phyloP scores from a whole-genome alignment of 163 green algal genomes.

The Chlamydomonas reinhardtii region DNA sequence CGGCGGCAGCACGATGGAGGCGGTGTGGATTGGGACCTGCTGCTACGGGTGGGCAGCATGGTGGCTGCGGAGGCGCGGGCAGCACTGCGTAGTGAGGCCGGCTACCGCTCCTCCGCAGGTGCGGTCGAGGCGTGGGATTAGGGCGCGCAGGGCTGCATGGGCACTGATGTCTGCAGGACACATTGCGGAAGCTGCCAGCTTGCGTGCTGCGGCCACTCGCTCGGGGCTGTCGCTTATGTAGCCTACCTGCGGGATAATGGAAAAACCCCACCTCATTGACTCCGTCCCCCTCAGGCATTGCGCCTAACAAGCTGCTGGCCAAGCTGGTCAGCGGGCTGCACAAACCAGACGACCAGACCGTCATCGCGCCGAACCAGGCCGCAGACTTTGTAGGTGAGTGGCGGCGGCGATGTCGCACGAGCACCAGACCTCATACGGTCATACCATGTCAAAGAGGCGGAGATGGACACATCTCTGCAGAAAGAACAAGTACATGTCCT shows the following conservation, averaged over 20 bases:
- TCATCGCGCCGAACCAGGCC: conserved; percentile 72
- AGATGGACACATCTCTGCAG: no score
- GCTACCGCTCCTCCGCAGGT: conserved; percentile 75
- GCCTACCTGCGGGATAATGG: no score
- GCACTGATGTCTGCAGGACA: no score
- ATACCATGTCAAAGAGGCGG: no score
- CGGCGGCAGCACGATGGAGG: not conserved
- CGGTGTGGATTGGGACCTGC: conserved; percentile 53
- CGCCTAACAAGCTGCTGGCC: conserved; percentile 83
- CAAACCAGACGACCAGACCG: conserved; percentile 91
- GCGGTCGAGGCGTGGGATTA: not conserved
- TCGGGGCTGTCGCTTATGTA: no score
- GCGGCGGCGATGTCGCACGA: no score
- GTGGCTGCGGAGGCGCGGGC: conserved; percentile 74
- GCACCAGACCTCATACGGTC: no score
- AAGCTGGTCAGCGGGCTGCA: conserved; percentile 89
- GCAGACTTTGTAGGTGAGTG: conserved; percentile 43
- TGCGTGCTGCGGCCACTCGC: no score
- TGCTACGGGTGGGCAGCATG: conserved; percentile 65
- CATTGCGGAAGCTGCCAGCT: no score
- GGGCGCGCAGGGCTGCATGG: not conserved
- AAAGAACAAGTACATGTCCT: no score
- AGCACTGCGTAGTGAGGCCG: conserved; percentile 62
- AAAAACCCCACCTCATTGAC: not conserved
- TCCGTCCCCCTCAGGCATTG: conserved; percentile 71